Evolutionary conservation across 2,329 filamentous ascomycete species (phyloP).

Genomic region (Alternaria sp.): DNA sequence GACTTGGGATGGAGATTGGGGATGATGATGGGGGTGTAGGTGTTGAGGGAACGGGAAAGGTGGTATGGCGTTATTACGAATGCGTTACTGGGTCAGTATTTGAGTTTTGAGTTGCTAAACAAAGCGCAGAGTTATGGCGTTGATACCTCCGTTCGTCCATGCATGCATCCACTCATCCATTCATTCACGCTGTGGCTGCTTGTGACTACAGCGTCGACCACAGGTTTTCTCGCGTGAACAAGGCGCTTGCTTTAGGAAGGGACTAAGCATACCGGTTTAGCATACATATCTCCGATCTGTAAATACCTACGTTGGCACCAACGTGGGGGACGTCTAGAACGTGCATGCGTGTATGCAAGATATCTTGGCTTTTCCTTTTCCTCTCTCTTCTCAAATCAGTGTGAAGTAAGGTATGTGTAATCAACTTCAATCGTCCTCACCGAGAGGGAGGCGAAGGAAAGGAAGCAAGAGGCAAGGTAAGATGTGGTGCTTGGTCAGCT

Average conservation of each 20-base stretch:
- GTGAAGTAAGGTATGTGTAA: not conserved
- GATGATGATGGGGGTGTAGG: too few relatives aligned
- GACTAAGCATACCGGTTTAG: not conserved
- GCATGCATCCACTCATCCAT: not conserved
- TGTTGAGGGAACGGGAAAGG: not conserved
- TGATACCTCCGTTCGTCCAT: not conserved
- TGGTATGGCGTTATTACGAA: not conserved
- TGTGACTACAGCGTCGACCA: not conserved
- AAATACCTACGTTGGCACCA: not conserved
- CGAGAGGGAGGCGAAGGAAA: not conserved
- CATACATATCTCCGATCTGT: not conserved
- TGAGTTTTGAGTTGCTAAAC: not conserved
- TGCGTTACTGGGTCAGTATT: not conserved
- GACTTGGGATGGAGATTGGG: not conserved
- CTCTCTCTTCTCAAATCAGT: too few relatives aligned
- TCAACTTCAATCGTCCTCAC: not conserved
- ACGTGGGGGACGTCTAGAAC: not conserved
- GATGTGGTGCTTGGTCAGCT: not conserved
- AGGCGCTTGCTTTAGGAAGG: not conserved
- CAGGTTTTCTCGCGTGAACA: not conserved
- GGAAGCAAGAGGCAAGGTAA: too few relatives aligned
- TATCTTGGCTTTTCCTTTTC: not conserved
- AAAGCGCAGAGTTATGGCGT: not conserved
- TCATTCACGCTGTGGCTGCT: not conserved
- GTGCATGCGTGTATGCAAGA: not conserved